Evolutionary conservation across 768 basidiomycete species (phyloP).

Genomic region (Rossbeevera mucosa): DNA sequence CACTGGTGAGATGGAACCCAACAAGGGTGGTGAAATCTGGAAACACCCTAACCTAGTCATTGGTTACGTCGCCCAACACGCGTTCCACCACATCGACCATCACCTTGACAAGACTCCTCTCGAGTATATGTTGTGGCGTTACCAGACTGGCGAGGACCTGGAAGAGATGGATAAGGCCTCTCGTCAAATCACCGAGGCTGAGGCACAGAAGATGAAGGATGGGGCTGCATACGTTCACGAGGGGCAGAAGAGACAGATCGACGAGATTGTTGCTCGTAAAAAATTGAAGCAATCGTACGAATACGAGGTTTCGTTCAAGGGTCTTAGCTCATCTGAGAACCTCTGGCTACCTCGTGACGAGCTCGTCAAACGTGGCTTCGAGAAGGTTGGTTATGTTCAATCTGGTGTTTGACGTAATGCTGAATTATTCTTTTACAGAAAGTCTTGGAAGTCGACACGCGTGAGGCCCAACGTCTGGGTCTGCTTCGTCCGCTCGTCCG

Average conservation of each 20-base stretch:
- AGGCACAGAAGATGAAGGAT: constrained; percentile 95
- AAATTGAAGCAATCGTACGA: constrained; percentile 99
- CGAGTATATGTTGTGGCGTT: constrained; percentile 99
- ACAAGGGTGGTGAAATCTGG: constrained; percentile 97
- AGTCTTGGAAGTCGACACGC: constrained; percentile 94
- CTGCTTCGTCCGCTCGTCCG: constrained; percentile 94
- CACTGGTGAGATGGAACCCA: constrained; percentile 94
- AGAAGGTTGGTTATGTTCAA: constrained; percentile 55
- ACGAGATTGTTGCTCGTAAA: constrained; percentile 87
- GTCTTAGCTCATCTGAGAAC: constrained; percentile 93
- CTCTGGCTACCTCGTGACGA: constrained; percentile 96
- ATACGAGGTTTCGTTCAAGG: constrained; percentile 97
- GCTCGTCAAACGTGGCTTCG: constrained; percentile 95
- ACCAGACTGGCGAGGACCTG: constrained; percentile 98
- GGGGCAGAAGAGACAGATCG: constrained; percentile 92
- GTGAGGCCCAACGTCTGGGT: constrained; percentile 95
- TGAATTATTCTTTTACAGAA: constrained; percentile 46
- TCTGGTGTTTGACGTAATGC: background rate
- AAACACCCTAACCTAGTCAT: constrained; percentile 99
- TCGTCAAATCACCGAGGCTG: constrained; percentile 83
- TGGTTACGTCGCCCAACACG: constrained; percentile 98
- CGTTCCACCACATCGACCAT: constrained; percentile 98
- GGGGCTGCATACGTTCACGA: constrained; percentile 81
- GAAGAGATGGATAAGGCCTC: constrained; percentile 94
- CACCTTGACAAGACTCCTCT: constrained; percentile 98